Percentiles rank a stretch among this genome's conserved stretches.
phyloP scores from a whole-genome alignment of 176 grass and related monocot species.

The Aegilops speltoides region DNA sequence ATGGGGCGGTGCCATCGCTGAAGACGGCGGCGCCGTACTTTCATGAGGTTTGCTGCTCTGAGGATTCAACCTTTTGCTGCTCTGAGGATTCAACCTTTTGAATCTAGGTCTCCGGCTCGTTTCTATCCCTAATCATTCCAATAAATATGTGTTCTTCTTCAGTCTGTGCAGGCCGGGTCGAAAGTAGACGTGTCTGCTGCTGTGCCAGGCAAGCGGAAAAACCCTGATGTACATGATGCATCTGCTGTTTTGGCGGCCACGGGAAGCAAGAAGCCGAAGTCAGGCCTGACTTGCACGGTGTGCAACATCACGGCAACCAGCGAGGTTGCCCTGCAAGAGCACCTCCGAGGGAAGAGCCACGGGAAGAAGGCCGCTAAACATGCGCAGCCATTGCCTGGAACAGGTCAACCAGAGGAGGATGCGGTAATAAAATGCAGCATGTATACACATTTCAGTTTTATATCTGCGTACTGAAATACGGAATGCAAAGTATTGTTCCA shows the following conservation, averaged over 20 bases:
- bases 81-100: neutral
- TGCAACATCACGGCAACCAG: constrained; percentile 27
- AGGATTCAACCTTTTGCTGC: neutral
- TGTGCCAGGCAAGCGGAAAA: constrained; percentile 23
- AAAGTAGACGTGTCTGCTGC: neutral
- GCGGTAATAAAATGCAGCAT: neutral
- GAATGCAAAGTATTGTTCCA: neutral
- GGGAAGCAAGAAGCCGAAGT: constrained; percentile 24
- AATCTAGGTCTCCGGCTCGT: neutral
- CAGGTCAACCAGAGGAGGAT: neutral
- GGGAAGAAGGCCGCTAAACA: neutral
- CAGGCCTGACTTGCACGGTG: neutral
- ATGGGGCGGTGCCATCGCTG: neutral
- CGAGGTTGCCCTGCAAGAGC: constrained; percentile 1
- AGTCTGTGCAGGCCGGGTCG: neutral
- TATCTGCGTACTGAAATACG: too few relatives aligned
- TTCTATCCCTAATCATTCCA: neutral
- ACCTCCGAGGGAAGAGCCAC: constrained; percentile 31
- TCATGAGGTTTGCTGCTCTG: neutral
- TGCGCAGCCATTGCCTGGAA: neutral
- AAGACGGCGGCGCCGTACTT: neutral
- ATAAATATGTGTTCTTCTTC: neutral
- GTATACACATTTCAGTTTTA: neutral
- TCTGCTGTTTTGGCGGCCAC: neutral
- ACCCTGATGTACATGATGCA: neutral